These are phyloP conservation scores for Beta corolliflora DNA, from an alignment of 179 eudicot genomes.

Conservation along the genomic window DNA sequence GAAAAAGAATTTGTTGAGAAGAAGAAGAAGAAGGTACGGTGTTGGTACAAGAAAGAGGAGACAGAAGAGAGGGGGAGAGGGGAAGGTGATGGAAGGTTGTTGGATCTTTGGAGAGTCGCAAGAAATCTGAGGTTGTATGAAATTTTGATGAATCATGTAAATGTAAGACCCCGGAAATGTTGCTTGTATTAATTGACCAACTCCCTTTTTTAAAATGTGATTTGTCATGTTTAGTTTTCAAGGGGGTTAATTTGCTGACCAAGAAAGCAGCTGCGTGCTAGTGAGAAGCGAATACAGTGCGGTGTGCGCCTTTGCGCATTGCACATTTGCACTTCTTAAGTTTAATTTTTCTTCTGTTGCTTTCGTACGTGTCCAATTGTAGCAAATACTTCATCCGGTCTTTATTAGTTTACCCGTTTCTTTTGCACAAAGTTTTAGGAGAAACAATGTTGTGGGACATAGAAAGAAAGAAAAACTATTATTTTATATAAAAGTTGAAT, in stretches of 20 bases:
- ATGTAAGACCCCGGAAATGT: not conserved
- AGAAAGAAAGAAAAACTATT: too few relatives aligned
- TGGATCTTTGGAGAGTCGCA: conserved; percentile 26
- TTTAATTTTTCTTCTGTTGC: too few relatives aligned
- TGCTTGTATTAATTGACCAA: not conserved
- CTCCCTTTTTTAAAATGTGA: not conserved
- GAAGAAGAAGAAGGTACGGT: not conserved
- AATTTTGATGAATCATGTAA: not conserved
- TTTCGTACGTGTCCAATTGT: too few relatives aligned
- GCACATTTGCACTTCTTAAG: not conserved
- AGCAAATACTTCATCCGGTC: too few relatives aligned
- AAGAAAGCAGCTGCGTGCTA: conserved; percentile 12
- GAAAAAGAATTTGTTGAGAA: not conserved
- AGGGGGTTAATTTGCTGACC: conserved; percentile 11
- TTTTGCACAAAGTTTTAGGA: too few relatives aligned
- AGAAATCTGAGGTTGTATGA: not conserved
- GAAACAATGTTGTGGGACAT: too few relatives aligned
- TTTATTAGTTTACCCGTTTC: too few relatives aligned
- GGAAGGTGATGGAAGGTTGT: conserved; percentile 12
- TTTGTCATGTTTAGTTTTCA: not conserved
- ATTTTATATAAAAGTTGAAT: too few relatives aligned
- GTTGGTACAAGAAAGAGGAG: conserved; percentile 18
- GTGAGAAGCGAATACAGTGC: conserved; percentile 5
- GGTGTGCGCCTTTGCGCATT: too few relatives aligned
- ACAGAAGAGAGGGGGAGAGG: conserved; percentile 12